phyloP scores from a whole-genome alignment of 768 basidiomycete genomes.

The Rhizopogon sp. region DNA sequence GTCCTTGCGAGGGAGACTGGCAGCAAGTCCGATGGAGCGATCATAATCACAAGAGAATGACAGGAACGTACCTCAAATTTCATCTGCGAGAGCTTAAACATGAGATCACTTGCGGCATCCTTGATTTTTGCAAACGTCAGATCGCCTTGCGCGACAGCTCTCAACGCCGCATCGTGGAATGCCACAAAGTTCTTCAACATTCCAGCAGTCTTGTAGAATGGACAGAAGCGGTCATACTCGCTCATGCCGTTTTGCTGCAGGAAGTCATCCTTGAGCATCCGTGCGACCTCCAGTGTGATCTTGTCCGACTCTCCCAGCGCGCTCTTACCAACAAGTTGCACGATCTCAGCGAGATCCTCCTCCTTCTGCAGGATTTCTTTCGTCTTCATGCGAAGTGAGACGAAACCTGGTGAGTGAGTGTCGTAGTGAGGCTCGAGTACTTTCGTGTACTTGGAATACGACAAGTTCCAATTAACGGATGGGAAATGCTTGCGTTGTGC shows the following conservation, averaged over 20 bases:
- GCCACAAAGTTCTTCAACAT: constrained; percentile 95
- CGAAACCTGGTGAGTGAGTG: constrained; percentile 86
- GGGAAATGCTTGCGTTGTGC: constrained; percentile 99
- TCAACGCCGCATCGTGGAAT: constrained; percentile 89
- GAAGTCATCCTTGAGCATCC: constrained; percentile 97
- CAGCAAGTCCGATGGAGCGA: constrained; percentile 2
- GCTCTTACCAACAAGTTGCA: constrained; percentile 98
- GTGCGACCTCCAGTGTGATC: constrained; percentile 95
- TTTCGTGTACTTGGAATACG: constrained; percentile 98
- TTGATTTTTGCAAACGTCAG: constrained; percentile 84
- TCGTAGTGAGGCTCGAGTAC: constrained; percentile 93
- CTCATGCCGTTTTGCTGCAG: constrained; percentile 99
- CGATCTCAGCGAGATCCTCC: constrained; percentile 97
- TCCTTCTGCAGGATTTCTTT: constrained; percentile 99
- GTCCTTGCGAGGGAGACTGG: constrained; percentile 87
- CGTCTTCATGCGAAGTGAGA: constrained; percentile 85
- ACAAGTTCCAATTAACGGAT: constrained; percentile 99
- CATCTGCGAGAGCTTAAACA: constrained; percentile 99
- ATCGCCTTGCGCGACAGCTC: constrained; percentile 78
- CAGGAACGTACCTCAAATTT: constrained; percentile 80
- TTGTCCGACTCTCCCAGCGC: constrained; percentile 97
- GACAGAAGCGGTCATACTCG: constrained; percentile 95
- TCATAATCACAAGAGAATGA: background rate
- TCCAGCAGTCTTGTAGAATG: constrained; percentile 97
- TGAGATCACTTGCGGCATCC: constrained; percentile 79